Conservation (phyloP, 768 basidiomycete species). For the Tylopilus plumbeoviolaceoides region DNA sequence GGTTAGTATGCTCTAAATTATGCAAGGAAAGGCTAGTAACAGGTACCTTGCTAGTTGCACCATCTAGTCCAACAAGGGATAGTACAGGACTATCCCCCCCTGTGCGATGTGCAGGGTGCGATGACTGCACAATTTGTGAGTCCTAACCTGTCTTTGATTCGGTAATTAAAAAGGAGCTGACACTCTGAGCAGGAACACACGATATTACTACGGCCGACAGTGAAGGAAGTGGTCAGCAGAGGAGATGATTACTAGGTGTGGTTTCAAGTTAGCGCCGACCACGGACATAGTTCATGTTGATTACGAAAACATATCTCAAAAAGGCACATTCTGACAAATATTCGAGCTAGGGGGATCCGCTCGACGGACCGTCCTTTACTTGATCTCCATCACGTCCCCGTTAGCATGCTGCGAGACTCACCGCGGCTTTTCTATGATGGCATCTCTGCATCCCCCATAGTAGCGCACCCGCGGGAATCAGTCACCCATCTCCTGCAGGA, state of each 20-base stretch:
- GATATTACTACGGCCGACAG: constrained; percentile 77
- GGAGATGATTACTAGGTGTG: constrained; percentile 68
- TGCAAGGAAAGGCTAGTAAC: background rate
- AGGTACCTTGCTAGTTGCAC: constrained; percentile 56
- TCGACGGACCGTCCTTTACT: background rate
- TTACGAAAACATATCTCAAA: constrained; percentile 19
- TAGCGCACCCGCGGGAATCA: constrained; percentile 13
- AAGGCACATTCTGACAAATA: constrained; percentile 12
- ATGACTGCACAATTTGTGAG: constrained; percentile 94
- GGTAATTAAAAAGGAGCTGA: constrained; percentile 3
- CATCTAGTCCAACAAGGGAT: constrained; percentile 85
- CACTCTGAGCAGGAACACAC: constrained; percentile 66
- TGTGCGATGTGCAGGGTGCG: constrained; percentile 76
- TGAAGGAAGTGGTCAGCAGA: constrained; percentile 80
- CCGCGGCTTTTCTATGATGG: constrained; percentile 15
- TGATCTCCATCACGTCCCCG: background rate
- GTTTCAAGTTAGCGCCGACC: background rate
- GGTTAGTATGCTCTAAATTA: constrained; percentile 39
- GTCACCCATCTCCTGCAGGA: constrained; percentile 36
- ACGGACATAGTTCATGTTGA: background rate
- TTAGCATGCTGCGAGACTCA: constrained; percentile 26
- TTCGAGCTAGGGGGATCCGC: background rate
- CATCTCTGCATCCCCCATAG: constrained; percentile 14
- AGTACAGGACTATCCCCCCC: constrained; percentile 89
- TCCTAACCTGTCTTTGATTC: constrained; percentile 11